Conservation (phyloP, 2,329 filamentous ascomycete species). For the Zasmidium cellare region DNA sequence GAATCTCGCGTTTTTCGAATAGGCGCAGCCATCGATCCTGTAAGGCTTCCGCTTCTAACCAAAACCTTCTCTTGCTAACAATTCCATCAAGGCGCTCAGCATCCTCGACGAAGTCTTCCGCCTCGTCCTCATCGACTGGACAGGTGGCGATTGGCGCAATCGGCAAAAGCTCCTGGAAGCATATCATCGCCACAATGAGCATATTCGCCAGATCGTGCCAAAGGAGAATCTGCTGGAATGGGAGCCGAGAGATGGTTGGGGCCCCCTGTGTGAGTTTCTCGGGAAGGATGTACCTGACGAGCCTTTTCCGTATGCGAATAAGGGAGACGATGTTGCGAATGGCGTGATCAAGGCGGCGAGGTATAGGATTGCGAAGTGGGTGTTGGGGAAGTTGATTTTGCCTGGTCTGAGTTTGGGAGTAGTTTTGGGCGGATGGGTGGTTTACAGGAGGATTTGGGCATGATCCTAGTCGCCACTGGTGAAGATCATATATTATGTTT, state of each 20-base stretch:
- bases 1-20: conserved; percentile 7
- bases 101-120: conserved; percentile 7
- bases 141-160: conserved; percentile 9
- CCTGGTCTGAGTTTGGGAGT: too few species aligned
- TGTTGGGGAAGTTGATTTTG: too few species aligned
- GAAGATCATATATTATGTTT: too few species aligned
- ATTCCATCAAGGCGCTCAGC: neutral
- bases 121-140: conserved; percentile 11
- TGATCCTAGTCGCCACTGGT: too few species aligned
- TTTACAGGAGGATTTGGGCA: too few species aligned
- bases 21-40: conserved; percentile 1
- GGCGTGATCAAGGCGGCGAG: too few species aligned
- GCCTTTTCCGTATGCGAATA: conserved; percentile 24
- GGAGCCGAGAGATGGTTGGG: conserved; percentile 28
- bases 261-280: conserved; percentile 32
- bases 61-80: neutral
- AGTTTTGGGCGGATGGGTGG: too few species aligned
- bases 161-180: conserved; percentile 6
- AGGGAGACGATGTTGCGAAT: neutral
- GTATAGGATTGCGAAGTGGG: too few species aligned
- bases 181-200: conserved; percentile 12
- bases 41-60: neutral
- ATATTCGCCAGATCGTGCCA: conserved; percentile 8
- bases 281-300: conserved; percentile 22
- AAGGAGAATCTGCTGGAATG: conserved; percentile 29